These are phyloP conservation scores for Pseudonitzschia pungens DNA, from an alignment of 108 stramenopile genomes.

Conservation along the genomic window DNA sequence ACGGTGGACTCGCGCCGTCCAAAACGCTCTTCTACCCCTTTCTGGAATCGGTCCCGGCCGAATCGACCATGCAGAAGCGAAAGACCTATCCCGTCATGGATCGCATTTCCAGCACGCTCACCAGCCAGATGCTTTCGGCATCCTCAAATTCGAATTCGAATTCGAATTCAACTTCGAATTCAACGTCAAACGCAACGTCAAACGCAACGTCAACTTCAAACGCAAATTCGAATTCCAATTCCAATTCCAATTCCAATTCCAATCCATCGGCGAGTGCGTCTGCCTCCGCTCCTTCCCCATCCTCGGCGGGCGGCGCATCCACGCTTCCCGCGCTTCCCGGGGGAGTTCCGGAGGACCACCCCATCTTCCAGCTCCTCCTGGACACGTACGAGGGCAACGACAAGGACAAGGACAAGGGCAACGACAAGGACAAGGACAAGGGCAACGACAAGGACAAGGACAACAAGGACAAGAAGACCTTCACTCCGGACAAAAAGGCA, in stretches of 20 bases:
- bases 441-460: conserved; percentile 23
- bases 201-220: background rate
- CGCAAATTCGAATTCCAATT: background rate
- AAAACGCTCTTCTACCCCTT: conserved; percentile 54
- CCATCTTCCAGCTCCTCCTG: background rate
- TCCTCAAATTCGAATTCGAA: background rate
- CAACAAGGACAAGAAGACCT: conserved; percentile 26
- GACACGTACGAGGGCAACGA: conserved; percentile 7
- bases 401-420: too few relatives aligned
- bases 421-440: conserved; percentile 25
- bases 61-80: conserved; percentile 43
- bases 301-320: background rate
- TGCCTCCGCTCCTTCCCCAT: background rate
- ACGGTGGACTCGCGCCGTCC: conserved; percentile 37
- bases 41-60: conserved; percentile 43
- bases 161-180: background rate
- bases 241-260: background rate
- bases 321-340: background rate
- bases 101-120: conserved; percentile 29
- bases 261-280: background rate
- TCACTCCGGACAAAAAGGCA: conserved; percentile 19
- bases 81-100: conserved; percentile 48
- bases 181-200: background rate
- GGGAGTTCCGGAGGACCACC: background rate
- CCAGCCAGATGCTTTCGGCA: conserved; percentile 3